Evolutionary conservation across 139 green algal genomes (phyloP), one percentile per base, ranked within the genome.

Genomic region (Tetradesmus lagerheimii): DNA sequence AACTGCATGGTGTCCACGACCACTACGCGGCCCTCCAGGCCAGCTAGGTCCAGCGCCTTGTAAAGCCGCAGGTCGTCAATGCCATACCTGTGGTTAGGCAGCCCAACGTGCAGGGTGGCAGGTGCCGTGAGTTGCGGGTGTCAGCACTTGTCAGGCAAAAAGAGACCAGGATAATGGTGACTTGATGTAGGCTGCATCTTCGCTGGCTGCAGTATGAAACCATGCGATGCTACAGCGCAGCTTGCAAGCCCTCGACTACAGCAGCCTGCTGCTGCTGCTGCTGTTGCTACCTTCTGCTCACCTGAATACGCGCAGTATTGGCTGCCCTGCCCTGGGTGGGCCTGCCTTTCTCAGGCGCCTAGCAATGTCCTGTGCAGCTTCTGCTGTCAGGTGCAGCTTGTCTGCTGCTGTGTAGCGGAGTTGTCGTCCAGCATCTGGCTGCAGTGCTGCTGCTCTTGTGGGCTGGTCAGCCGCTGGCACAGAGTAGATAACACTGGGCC

Each of bases 41-140:
- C 85, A 16, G 85, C 91, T 37, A 34, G 18, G 20, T 90, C 74
- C 39, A 92, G 66, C 0, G 91, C 91, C 37, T 89, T 89, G 81
- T 88, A 90, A 39, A 93, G 81, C 11, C 91, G 80, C 75, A 91
- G 81, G 82, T 93, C 91, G 47, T 93, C 91, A 35, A 93, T 87
- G 43, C 66, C 91, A 47, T 93, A 90, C 38, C 83, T 86, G 29
- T 78, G 74, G 20, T 0, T 50, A 20, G n/a, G n/a, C n/a, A n/a
- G n/a, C n/a, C n/a, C n/a, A 27, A 38, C 20, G 31, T 16, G 74
- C 12, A 25, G 9, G 34, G n/a, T 37, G 29, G 38, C 1, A 25
- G 47, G 4, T 14, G 47, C 12, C 1, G 2, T 62, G 12, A 20
- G 12, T 62, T 62, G 20, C 1, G 12, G n/a, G n/a, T n/a, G 4